These are phyloP conservation scores for Curvularia lunata DNA, from an alignment of 2,329 filamentous ascomycete species.

Conservation along the genomic window DNA sequence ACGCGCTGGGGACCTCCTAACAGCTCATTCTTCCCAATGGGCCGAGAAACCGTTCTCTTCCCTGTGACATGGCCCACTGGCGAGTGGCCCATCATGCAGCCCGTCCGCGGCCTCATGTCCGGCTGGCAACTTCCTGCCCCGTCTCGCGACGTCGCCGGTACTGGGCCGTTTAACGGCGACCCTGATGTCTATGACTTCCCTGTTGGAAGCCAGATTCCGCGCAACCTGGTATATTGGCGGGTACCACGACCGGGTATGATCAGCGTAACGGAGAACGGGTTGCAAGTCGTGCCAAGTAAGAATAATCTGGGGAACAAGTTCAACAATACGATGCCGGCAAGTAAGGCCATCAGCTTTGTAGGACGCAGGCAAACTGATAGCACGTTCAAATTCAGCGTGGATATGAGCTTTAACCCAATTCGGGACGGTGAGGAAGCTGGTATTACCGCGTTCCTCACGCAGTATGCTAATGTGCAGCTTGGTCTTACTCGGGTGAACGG, in stretches of 20 bases:
- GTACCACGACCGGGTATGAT: constrained; percentile 6
- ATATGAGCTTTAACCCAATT: constrained; percentile 48
- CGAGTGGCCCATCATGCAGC: constrained; percentile 55
- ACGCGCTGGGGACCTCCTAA: constrained; percentile 25
- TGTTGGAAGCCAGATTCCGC: constrained; percentile 53
- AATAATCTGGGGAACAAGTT: constrained; percentile 59
- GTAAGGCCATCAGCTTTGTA: constrained; percentile 59
- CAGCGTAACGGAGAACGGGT: constrained; percentile 14
- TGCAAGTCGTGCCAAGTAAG: constrained; percentile 52
- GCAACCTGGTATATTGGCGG: constrained; percentile 62
- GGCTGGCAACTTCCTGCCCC: constrained; percentile 49
- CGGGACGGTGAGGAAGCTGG: constrained; percentile 57
- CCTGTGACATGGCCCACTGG: constrained; percentile 34
- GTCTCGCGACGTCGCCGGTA: constrained; percentile 46
- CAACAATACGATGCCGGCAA: constrained; percentile 54
- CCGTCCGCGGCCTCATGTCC: constrained; percentile 54
- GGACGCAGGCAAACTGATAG: constrained; percentile 60
- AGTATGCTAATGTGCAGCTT: constrained; percentile 60
- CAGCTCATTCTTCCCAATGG: constrained; percentile 29
- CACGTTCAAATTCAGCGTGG: constrained; percentile 59
- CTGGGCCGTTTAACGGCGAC: constrained; percentile 49
- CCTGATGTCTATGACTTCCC: constrained; percentile 57
- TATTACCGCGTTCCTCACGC: constrained; percentile 59
- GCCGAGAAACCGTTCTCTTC: constrained; percentile 34
- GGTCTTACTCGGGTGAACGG: constrained; percentile 30